phyloP scores from a whole-genome alignment of 768 basidiomycete species.

The Cubamyces lactineus region DNA sequence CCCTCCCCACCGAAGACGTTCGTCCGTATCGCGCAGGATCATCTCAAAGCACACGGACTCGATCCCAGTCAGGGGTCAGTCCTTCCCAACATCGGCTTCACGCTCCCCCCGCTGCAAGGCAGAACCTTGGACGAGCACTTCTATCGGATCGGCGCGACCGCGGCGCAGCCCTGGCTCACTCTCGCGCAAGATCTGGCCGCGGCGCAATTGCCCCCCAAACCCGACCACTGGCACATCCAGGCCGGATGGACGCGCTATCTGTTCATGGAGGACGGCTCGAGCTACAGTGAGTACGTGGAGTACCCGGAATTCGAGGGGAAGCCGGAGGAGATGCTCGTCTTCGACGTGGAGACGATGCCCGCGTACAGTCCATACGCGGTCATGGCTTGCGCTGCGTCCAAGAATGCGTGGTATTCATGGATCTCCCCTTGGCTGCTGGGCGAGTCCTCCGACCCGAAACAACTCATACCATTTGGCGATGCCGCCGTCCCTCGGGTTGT shows the following conservation, averaged over 20 bases:
- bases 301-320: constrained; percentile 65
- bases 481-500: constrained; percentile 59
- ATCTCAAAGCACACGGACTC: constrained; percentile 81
- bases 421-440: constrained; percentile 90
- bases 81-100: constrained; percentile 78
- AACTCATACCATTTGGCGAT: constrained; percentile 77
- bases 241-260: constrained; percentile 92
- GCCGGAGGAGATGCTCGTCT: constrained; percentile 75
- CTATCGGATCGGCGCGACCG: constrained; percentile 67
- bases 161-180: constrained; percentile 77
- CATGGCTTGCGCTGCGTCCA: constrained; percentile 86
- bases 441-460: constrained; percentile 54
- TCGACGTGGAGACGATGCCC: constrained; percentile 95
- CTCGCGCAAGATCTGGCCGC: constrained; percentile 63
- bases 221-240: constrained; percentile 56
- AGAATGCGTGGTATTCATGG: constrained; percentile 93
- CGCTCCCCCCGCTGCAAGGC: constrained; percentile 85
- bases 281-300: constrained; percentile 72
- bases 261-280: constrained; percentile 70
- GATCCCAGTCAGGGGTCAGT: constrained; percentile 79
- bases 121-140: constrained; percentile 87
- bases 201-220: constrained; percentile 60
- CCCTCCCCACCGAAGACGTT: constrained; percentile 61
- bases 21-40: constrained; percentile 76
- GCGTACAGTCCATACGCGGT: constrained; percentile 79